Evolutionary conservation across 2,329 filamentous ascomycete genomes (phyloP), one percentile per base, ranked within the genome.

Genomic region (Pyrenochaeta sp.): DNA sequence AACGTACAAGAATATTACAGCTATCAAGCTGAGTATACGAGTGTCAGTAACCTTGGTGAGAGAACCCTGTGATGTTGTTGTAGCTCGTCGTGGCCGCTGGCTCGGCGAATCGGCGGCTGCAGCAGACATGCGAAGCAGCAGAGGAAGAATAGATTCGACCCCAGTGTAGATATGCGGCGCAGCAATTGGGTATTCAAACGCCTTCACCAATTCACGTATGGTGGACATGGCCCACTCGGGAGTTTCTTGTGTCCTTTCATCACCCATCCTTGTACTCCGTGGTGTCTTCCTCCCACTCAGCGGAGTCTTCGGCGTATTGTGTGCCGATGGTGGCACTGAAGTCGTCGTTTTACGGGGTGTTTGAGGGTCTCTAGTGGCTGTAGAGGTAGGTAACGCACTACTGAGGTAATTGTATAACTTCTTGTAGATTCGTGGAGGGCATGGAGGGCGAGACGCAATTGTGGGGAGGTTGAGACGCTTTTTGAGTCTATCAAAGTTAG

Each of bases 381-480:
- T 57, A 15, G 67, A 48, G 6, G 75, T 79, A 12, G 84, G 82
- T 4, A 98, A 80, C 35, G 88, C 87, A 49, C 85, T 86, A 63
- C 94, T 89, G 54, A 98, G 85, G 71, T 94, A 92, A 29, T 80
- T 80, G 73, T 93, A 95, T 32, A 98, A 82, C 53, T 91, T 91
- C 67, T 90, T 90, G 80, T 98, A 98, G 46, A 92, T 67, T 20
- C 69, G 72, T 2, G 73, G 71, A 3, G 72, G 71, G 31, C 72
- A 75, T 20, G 73, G 73, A 7, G 73, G 72, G 11, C 71, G 72
- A 11, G 73, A 69, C 9, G 66, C 50, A 23, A 75, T 73, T 20
- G 71, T 48, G 17, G 73, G 68, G 12, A 74, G 61, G 43, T 75
- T 75, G 49, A 75, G 65, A 14, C 67, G 68, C 23, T 66, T 69